Percentiles rank a stretch among this genome's conserved stretches.
These are phyloP conservation scores for Pseudogymnoascus sp. DNA, from an alignment of 2,329 filamentous ascomycete species.

Conservation along the genomic window DNA sequence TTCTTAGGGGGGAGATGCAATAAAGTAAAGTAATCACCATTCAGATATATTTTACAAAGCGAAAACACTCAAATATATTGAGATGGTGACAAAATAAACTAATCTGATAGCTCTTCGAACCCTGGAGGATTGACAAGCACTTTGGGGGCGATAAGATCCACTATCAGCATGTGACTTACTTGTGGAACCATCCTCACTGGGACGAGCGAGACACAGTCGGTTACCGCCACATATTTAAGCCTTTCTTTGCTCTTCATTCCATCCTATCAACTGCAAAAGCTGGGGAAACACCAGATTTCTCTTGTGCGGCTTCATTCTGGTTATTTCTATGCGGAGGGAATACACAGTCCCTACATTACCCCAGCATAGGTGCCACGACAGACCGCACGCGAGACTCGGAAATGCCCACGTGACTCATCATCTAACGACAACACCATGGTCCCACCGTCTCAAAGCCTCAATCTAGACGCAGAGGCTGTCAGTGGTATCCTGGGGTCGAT, in stretches of 20 bases:
- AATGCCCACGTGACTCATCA: background rate
- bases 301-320: background rate
- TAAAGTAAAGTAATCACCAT: background rate
- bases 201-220: background rate
- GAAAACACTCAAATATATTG: background rate
- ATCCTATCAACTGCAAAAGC: background rate
- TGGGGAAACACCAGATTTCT: background rate
- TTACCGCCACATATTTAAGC: background rate
- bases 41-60: background rate
- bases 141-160: background rate
- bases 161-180: background rate
- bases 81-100: background rate
- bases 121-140: background rate
- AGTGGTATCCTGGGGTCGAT: slow-evolving; percentile 94
- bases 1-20: background rate
- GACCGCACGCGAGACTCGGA: background rate
- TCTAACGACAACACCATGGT: background rate
- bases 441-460: slow-evolving; percentile 44
- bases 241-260: background rate
- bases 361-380: background rate
- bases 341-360: background rate
- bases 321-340: background rate
- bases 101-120: background rate
- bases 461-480: slow-evolving; percentile 80
- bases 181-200: background rate